phyloP scores from a whole-genome alignment of 1,284 basidiomycete genomes.

The Cryptococcus wingfieldii region DNA sequence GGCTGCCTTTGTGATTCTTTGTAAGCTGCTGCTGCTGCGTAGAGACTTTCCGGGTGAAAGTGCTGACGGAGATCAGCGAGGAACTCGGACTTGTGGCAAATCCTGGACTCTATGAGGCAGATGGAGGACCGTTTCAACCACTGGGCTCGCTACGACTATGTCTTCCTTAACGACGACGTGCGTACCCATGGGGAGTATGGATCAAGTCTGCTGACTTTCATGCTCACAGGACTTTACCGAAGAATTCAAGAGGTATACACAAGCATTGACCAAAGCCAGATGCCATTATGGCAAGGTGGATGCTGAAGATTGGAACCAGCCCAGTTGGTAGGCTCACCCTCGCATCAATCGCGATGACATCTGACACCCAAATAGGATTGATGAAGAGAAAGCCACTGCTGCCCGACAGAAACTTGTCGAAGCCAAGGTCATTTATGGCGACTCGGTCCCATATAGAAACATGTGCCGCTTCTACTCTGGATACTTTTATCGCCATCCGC shows the following conservation, averaged over 20 bases:
- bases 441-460: constrained; percentile 57
- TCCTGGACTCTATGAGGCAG: constrained; percentile 55
- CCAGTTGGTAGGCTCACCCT: constrained; percentile 55
- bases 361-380: constrained; percentile 52
- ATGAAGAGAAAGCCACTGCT: constrained; percentile 63
- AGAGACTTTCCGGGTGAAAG: background rate
- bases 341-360: background rate
- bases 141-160: constrained; percentile 77
- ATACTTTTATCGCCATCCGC: constrained; percentile 72
- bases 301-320: constrained; percentile 75
- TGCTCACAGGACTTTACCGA: constrained; percentile 58
- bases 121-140: constrained; percentile 62
- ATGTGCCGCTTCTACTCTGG: constrained; percentile 94
- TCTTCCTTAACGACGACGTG: constrained; percentile 74
- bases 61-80: constrained; percentile 53
- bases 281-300: constrained; percentile 80
- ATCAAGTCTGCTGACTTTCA: background rate
- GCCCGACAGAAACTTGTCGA: constrained; percentile 63
- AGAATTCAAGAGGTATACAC: constrained; percentile 68
- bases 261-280: constrained; percentile 61
- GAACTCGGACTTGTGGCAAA: constrained; percentile 70
- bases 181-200: background rate
- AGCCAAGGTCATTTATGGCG: constrained; percentile 82
- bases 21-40: constrained; percentile 18
- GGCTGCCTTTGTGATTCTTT: constrained; percentile 75